Conservation (phyloP, 352 stramenopile genomes). For the Phytophthora megakarya region DNA sequence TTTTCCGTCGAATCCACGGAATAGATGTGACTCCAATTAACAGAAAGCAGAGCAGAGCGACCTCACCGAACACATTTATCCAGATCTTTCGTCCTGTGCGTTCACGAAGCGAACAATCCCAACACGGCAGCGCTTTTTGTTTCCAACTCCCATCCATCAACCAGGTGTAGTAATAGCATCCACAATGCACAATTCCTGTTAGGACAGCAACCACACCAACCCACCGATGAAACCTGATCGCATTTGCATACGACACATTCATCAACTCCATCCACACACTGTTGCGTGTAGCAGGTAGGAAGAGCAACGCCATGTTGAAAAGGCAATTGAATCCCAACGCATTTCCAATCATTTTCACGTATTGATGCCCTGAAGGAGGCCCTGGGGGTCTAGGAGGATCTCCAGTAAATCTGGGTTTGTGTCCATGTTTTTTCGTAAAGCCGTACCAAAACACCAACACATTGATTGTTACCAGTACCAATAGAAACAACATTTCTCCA, state of each 20-base stretch:
- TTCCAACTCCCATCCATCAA: conserved; percentile 26
- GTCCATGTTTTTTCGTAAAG: conserved; percentile 10
- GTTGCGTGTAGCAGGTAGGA: conserved; percentile 48
- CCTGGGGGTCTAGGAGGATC: neutral
- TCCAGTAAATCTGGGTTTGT: conserved; percentile 9
- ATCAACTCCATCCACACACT: conserved; percentile 58
- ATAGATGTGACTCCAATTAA: conserved; percentile 46
- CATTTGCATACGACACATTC: conserved; percentile 52
- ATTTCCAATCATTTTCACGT: conserved; percentile 28
- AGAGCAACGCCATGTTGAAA: conserved; percentile 50
- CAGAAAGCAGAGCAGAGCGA: conserved; percentile 47
- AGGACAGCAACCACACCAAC: conserved; percentile 42
- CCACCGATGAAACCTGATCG: conserved; percentile 58
- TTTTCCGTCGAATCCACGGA: conserved; percentile 40
- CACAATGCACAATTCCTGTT: conserved; percentile 38
- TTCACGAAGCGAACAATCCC: conserved; percentile 39
- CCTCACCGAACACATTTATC: conserved; percentile 56
- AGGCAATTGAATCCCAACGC: conserved; percentile 42
- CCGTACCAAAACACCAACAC: conserved; percentile 38
- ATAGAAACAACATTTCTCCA: conserved; percentile 44
- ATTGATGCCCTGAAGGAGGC: conserved; percentile 3
- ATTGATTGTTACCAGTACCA: conserved; percentile 33
- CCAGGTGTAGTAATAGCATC: conserved; percentile 42
- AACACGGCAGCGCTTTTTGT: conserved; percentile 44
- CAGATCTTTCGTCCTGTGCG: conserved; percentile 33